Base-by-base conservation (phyloP, 805 yeast genomes). In the Schwanniomyces sp. region DNA sequence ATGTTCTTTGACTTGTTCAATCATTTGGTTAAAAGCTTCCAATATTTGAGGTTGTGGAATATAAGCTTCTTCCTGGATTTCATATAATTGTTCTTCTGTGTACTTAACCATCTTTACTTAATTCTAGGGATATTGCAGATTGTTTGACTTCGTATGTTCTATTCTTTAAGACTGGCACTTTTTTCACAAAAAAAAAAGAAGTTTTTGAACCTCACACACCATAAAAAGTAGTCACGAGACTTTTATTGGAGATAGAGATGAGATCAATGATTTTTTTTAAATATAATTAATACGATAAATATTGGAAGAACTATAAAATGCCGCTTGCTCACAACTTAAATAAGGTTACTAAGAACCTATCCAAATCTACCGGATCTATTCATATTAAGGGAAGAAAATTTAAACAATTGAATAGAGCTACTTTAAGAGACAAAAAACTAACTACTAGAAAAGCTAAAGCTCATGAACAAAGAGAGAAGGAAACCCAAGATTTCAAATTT, bases 351-450 rank as follows among this genome's bases (percentile, higher is more conserved):
- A 85, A 85, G 67, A 74, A 77, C 54, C 67, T 84, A 46, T 70
- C 79, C 48, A 77, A 77, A 56, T 71, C 80, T 50, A 80, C 78
- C 36, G 81, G 79, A 39, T 72, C 79, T 34, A 70, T 87, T 55
- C 98, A 92, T 63, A 94, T 96, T 18, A 86, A 85, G 59, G 96
- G 97, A 8, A 79, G 97, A 45, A 92, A 91, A 66, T 86, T 90
- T 65, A 86, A 86, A 66, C 89, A 86, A 62, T 70, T 92, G 44
- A 85, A 85, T 47, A 75, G 94, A 52, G 97, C 97, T n/a, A 82
- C 96, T 1, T 69, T 90, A 40, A 80, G 99, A 65, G 95, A 91
- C 52, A 76, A 75, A 43, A 88, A 87, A 63, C 67, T 92, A 44
- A 79, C 75, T 32, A 74, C 74, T 43, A 81, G 79, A 62, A 88